phyloP scores from a whole-genome alignment of 2,329 filamentous ascomycete genomes.

The Amylocarpus encephaloides region DNA sequence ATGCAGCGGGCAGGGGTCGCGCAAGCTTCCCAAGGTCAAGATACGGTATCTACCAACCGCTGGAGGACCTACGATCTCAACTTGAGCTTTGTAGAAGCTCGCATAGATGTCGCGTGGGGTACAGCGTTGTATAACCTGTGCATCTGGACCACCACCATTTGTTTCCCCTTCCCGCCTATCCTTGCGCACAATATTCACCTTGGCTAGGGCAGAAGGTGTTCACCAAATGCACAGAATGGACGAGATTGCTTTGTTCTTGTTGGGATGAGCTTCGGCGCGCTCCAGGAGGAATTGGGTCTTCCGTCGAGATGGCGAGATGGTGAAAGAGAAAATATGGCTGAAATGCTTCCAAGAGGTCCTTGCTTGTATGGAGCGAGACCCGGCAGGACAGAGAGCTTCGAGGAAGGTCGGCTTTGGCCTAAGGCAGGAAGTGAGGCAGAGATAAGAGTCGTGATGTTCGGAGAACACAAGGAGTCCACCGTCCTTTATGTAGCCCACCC shows the following conservation, averaged over 20 bases:
- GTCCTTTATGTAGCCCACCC: too few species aligned
- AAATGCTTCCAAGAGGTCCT: too few species aligned
- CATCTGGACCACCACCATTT: constrained; percentile 19
- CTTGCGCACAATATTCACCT: background rate
- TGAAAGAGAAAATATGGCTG: too few species aligned
- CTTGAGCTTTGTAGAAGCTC: constrained; percentile 27
- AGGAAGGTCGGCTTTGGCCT: too few species aligned
- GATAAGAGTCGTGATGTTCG: too few species aligned
- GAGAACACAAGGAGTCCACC: too few species aligned
- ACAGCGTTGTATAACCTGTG: constrained; percentile 24
- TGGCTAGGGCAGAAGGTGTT: background rate
- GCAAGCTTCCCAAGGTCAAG: constrained; percentile 18
- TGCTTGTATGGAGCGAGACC: too few species aligned
- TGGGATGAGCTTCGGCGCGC: background rate
- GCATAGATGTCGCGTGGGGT: constrained; percentile 30
- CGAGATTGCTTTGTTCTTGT: background rate
- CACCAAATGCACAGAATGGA: background rate
- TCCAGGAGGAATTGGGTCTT: too few species aligned
- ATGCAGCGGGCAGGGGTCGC: constrained; percentile 14
- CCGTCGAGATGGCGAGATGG: too few species aligned
- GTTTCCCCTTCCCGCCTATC: background rate
- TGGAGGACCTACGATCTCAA: constrained; percentile 31
- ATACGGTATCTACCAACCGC: constrained; percentile 26
- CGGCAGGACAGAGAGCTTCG: too few species aligned
- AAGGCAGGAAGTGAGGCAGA: too few species aligned